Evolutionary conservation across 192 early-diverging fungal species (phyloP).

Genomic region (Backusella parvicylindrica): DNA sequence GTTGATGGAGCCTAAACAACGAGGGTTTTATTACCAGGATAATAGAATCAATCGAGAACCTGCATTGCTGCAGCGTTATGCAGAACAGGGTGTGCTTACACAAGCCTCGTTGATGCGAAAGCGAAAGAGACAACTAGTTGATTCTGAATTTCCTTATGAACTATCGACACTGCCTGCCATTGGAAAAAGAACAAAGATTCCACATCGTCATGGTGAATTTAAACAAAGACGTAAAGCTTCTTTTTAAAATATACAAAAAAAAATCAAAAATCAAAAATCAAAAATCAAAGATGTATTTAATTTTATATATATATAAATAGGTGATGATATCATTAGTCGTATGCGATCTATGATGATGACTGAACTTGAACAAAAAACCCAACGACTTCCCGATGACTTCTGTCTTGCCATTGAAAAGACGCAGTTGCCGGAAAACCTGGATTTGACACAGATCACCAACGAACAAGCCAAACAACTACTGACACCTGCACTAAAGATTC

Average conservation of each 20-base stretch:
- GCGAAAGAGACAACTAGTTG: background rate
- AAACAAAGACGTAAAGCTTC: conserved; percentile 28
- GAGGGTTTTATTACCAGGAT: conserved; percentile 32
- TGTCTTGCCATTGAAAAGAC: conserved; percentile 15
- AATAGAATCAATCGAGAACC: conserved; percentile 22
- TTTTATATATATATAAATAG: conserved; percentile 1
- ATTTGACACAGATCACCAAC: background rate
- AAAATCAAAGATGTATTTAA: too few species aligned
- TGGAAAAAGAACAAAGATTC: conserved; percentile 29
- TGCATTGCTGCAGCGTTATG: conserved; percentile 26
- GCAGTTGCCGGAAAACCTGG: background rate
- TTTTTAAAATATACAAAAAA: background rate
- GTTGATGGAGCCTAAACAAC: conserved; percentile 19
- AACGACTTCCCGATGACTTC: background rate
- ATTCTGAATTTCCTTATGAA: conserved; percentile 6
- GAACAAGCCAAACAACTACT: conserved; percentile 14
- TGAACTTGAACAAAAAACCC: conserved; percentile 22
- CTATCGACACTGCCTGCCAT: conserved; percentile 1
- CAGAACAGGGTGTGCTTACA: conserved; percentile 25
- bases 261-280: background rate
- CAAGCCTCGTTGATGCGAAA: conserved; percentile 25
- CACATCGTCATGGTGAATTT: conserved; percentile 38
- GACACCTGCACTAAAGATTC: conserved; percentile 9
- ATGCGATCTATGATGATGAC: conserved; percentile 11
- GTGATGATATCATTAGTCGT: conserved; percentile 21